phyloP scores from a whole-genome alignment of 2,329 filamentous ascomycete genomes.

The Neophaeococcomyces aloes region DNA sequence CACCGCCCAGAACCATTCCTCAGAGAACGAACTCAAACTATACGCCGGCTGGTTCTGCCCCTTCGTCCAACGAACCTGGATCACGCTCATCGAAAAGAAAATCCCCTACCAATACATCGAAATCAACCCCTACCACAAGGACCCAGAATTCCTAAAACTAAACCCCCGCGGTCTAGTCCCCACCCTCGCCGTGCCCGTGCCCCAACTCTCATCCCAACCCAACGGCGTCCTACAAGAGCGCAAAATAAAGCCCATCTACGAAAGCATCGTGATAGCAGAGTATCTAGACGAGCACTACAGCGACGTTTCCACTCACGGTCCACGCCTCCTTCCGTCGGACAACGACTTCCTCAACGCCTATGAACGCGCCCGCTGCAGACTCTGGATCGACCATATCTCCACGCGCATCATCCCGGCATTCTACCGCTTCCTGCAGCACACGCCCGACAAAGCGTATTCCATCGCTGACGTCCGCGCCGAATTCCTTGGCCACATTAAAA shows the following conservation, averaged over 20 bases:
- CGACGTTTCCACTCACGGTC: slow-evolving; percentile 30
- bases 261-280: slow-evolving; percentile 62
- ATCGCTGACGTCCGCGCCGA: slow-evolving; percentile 47
- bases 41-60: slow-evolving; percentile 68
- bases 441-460: slow-evolving; percentile 31
- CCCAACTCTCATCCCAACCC: not conserved
- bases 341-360: slow-evolving; percentile 39
- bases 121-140: slow-evolving; percentile 70
- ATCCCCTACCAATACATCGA: slow-evolving; percentile 69
- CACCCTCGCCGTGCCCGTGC: slow-evolving; percentile 42
- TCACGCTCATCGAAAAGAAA: slow-evolving; percentile 60
- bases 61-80: slow-evolving; percentile 59
- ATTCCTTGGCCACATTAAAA: slow-evolving; percentile 49
- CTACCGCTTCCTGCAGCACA: slow-evolving; percentile 49
- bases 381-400: slow-evolving; percentile 66
- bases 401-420: slow-evolving; percentile 58
- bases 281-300: slow-evolving; percentile 64
- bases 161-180: slow-evolving; percentile 70
- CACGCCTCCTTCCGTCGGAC: slow-evolving; percentile 47
- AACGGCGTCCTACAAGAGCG: not conserved
- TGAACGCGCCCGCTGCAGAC: slow-evolving; percentile 51
- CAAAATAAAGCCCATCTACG: slow-evolving; percentile 48
- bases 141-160: slow-evolving; percentile 54
- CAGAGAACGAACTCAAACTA: slow-evolving; percentile 42
- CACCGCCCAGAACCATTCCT: slow-evolving; percentile 26